These are phyloP conservation scores for Abrus precatorius DNA, from an alignment of 306 rosid species.

Conservation along the genomic window DNA sequence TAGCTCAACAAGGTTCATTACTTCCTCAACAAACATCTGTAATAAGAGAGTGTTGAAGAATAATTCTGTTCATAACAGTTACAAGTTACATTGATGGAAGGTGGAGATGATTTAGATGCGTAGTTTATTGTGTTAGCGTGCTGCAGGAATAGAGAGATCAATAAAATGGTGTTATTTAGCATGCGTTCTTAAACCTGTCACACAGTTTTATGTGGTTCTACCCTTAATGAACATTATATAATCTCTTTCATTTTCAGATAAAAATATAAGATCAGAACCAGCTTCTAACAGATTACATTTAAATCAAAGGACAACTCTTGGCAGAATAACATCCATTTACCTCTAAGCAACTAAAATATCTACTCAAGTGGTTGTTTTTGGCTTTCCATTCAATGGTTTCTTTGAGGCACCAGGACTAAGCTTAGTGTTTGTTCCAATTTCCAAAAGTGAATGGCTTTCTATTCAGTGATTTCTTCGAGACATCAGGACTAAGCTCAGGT, in stretches of 20 bases:
- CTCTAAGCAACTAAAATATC: neutral
- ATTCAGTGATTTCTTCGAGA: neutral
- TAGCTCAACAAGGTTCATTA: slow-evolving; percentile 65
- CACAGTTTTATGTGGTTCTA: neutral
- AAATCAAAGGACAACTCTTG: neutral
- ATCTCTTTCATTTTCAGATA: slow-evolving; percentile 3
- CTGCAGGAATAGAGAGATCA: slow-evolving; percentile 7
- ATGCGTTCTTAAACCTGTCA: neutral
- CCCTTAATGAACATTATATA: neutral
- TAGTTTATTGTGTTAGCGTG: neutral
- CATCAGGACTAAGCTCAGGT: neutral
- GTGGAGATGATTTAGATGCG: neutral
- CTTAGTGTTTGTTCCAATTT: too few relatives aligned
- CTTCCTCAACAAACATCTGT: slow-evolving; percentile 66
- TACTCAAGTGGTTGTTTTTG: neutral
- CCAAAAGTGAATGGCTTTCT: neutral
- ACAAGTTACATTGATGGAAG: neutral
- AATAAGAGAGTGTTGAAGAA: slow-evolving; percentile 21
- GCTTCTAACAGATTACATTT: neutral
- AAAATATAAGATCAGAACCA: slow-evolving; percentile 10
- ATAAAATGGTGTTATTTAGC: neutral
- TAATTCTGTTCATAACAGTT: neutral
- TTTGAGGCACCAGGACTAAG: neutral
- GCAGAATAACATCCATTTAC: neutral
- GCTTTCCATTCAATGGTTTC: neutral